Conservation (phyloP, 495 filamentous ascomycete genomes). For the Penicillium robsamsonii region DNA sequence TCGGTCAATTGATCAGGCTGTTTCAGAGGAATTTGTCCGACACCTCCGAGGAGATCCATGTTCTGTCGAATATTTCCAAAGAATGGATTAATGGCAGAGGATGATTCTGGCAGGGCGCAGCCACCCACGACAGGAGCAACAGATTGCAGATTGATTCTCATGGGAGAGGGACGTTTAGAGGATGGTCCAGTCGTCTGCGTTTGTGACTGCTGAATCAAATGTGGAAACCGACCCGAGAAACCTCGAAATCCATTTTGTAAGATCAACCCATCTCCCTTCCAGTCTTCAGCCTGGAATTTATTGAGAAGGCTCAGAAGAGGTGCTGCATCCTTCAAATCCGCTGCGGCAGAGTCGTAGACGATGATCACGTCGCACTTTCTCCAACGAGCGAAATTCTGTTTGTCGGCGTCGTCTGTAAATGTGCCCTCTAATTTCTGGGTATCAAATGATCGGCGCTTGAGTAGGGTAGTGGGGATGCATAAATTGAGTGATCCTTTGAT, state of each 20-base stretch:
- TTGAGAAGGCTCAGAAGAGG: conserved; percentile 81
- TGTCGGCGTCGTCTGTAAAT: conserved; percentile 73
- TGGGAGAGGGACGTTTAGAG: conserved; percentile 45
- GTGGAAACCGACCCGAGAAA: conserved; percentile 52
- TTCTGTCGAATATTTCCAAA: conserved; percentile 96
- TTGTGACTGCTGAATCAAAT: conserved; percentile 34
- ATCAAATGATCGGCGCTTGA: conserved; percentile 90
- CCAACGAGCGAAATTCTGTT: conserved; percentile 76
- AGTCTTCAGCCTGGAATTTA: conserved; percentile 87
- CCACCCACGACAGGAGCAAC: conserved; percentile 81
- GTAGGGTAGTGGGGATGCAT: conserved; percentile 90
- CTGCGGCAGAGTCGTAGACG: conserved; percentile 79
- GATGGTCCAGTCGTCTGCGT: conserved; percentile 19
- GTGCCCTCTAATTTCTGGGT: conserved; percentile 86
- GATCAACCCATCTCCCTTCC: conserved; percentile 69
- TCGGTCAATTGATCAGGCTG: conserved; percentile 58
- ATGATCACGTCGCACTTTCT: conserved; percentile 68
- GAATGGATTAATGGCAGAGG: conserved; percentile 77
- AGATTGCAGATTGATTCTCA: conserved; percentile 50
- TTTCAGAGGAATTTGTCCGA: conserved; percentile 81
- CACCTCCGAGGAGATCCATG: conserved; percentile 90
- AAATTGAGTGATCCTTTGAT: conserved; percentile 82
- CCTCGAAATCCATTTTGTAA: conserved; percentile 58
- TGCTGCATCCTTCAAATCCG: conserved; percentile 71
- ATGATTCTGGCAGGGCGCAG: conserved; percentile 71